Evolutionary conservation across 1,284 basidiomycete species (phyloP).

Genomic region (Mycosarcoma maydis): DNA sequence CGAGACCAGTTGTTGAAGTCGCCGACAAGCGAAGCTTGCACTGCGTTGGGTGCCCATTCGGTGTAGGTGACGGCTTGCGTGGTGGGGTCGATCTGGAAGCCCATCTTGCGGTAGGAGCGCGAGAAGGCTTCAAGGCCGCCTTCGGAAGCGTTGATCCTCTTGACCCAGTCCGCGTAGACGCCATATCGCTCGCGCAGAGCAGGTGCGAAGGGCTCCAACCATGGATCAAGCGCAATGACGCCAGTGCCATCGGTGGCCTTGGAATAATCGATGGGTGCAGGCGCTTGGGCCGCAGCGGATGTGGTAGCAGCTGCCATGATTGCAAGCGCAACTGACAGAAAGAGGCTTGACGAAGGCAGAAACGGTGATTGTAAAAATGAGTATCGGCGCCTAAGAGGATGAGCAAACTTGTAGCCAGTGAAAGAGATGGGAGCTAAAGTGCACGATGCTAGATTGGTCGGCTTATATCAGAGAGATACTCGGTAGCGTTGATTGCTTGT

Average conservation of each 20-base stretch:
- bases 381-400: too few relatives aligned
- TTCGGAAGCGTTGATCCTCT: conserved; percentile 52
- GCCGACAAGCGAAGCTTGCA: conserved; percentile 84
- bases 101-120: conserved; percentile 85
- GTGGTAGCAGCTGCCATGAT: conserved; percentile 20
- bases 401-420: too few relatives aligned
- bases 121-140: conserved; percentile 86
- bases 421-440: too few relatives aligned
- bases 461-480: too few relatives aligned
- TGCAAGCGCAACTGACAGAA: not conserved
- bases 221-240: conserved; percentile 59
- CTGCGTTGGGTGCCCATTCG: conserved; percentile 95
- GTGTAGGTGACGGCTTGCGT: conserved; percentile 82
- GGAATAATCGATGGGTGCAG: conserved; percentile 48
- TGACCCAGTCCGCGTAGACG: conserved; percentile 49
- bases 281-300: too few relatives aligned
- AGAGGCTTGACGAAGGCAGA: too few relatives aligned
- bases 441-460: too few relatives aligned
- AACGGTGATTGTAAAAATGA: too few relatives aligned
- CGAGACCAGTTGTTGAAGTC: conserved; percentile 96
- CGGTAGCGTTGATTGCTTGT: too few relatives aligned
- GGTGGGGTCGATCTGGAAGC: conserved; percentile 76
- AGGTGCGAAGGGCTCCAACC: conserved; percentile 61
- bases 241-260: conserved; percentile 60
- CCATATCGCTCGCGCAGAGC: conserved; percentile 54